Evolutionary conservation across 1,284 basidiomycete genomes (phyloP).

Genomic region (Golubevia sp.): DNA sequence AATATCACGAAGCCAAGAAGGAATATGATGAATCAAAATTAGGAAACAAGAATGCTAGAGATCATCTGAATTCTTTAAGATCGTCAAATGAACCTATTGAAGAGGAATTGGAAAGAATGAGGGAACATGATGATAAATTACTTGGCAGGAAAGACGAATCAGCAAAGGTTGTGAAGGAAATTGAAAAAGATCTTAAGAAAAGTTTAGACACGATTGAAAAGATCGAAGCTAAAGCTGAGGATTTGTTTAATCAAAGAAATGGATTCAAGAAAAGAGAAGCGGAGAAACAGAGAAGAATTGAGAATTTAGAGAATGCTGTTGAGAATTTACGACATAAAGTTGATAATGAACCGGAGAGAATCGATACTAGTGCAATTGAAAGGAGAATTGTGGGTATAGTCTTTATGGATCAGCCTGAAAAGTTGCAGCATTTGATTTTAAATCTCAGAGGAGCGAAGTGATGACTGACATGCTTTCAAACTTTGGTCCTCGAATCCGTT

Average conservation of each 20-base stretch:
- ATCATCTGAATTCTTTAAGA: background rate
- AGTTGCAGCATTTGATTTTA: too few species aligned
- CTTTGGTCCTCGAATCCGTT: background rate
- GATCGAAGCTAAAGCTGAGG: background rate
- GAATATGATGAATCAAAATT: conserved; percentile 15
- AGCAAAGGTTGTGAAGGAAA: conserved; percentile 11
- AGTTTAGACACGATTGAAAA: background rate
- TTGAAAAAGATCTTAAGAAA: background rate
- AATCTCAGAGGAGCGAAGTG: background rate
- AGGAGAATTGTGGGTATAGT: background rate
- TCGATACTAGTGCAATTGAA: background rate
- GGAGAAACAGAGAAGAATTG: too few species aligned
- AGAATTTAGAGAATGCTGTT: too few species aligned
- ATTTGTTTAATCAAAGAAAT: too few species aligned
- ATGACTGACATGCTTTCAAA: background rate
- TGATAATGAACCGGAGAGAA: background rate
- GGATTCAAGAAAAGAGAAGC: too few species aligned
- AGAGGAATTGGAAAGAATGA: conserved; percentile 2
- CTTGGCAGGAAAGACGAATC: conserved; percentile 14
- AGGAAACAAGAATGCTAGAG: conserved; percentile 11
- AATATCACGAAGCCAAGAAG: conserved; percentile 34
- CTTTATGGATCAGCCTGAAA: too few species aligned
- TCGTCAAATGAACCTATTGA: conserved; percentile 4
- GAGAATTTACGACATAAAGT: too few species aligned
- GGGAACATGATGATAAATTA: conserved; percentile 11